Evolutionary conservation across 768 basidiomycete species (phyloP), one percentile per base, ranked within the genome.

Genomic region (Podaxis sp.): DNA sequence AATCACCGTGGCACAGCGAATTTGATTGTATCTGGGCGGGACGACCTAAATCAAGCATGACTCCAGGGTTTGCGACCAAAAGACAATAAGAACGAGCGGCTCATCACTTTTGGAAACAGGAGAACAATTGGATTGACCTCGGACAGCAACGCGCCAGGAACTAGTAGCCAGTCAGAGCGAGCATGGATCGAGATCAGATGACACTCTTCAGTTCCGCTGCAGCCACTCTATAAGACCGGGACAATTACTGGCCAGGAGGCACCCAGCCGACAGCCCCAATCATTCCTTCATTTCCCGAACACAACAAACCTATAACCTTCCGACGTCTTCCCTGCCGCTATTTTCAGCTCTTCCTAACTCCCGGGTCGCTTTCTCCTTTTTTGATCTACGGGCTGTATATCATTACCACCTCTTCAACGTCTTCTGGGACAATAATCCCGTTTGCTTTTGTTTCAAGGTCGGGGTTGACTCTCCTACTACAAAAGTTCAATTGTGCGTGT

Each of bases 301-400:
- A 60, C 40, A 60, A 60, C 50, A 52, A 52, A 27, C 33, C 51
- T 33, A 43, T 43, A 41, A 36, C 50, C 59, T 62, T 64, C 64
- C 63, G 63, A 46, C 59, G 38, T 63, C 55, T 43, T 64, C 63
- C 56, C 63, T 59, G 66, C 64, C 61, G 64, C 65, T 64, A 61
- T 64, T 54, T 60, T 61, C 64, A 27, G 38, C 61, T 37, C 50
- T n/a, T 40, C 61, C 54, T 56, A 40, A 50, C 50, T 56, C 2
- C 55, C 25, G 61, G 55, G 55, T 50, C 61, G 22, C 33, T 50
- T 56, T 46, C 47, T 33, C 61, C 60, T 47, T 46, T 46, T 55
- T 61, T 29, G 60, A 43, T 55, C 54, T 61, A 43, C 53, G 53
- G 55, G 55, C 61, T 56, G 33, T 29, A 33, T 46, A 46, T 37